A percentile compares a stretch with the other conserved stretches of the same genome.
These are phyloP conservation scores for Pseudonitzschia delicatissima DNA, from an alignment of 108 stramenopile genomes.

Conservation along the genomic window DNA sequence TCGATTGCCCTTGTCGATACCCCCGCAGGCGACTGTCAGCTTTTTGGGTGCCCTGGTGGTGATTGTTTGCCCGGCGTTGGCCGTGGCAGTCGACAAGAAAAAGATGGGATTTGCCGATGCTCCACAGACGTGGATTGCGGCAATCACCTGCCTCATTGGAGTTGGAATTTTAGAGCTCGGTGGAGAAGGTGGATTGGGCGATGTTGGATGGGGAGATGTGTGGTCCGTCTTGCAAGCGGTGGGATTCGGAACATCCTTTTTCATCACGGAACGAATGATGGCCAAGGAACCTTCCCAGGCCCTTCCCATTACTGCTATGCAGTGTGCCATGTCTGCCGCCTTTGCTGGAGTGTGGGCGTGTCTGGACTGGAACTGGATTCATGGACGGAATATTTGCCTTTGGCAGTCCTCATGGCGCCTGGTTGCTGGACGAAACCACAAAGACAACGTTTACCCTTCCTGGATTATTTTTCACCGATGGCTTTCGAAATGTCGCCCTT, in stretches of 20 bases:
- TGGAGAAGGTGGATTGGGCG: slow-evolving; percentile 11
- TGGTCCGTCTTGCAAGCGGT: slow-evolving; percentile 63
- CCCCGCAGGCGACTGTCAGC: slow-evolving; percentile 47
- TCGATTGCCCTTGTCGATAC: slow-evolving; percentile 52
- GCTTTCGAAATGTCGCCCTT: slow-evolving; percentile 35
- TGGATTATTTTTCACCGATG: slow-evolving; percentile 32
- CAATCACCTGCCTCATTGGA: slow-evolving; percentile 47
- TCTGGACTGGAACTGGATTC: slow-evolving; percentile 28
- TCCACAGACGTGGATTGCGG: slow-evolving; percentile 70
- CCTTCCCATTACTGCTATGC: slow-evolving; percentile 55
- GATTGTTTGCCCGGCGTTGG: slow-evolving; percentile 55
- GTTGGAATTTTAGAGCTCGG: slow-evolving; percentile 60
- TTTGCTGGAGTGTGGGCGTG: slow-evolving; percentile 49
- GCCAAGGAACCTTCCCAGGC: slow-evolving; percentile 45
- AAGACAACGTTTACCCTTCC: slow-evolving; percentile 40
- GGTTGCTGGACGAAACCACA: background rate
- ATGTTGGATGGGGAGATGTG: slow-evolving; percentile 46
- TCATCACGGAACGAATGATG: slow-evolving; percentile 63
- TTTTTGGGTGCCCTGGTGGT: slow-evolving; percentile 64
- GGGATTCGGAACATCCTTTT: slow-evolving; percentile 56
- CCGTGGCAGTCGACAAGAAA: slow-evolving; percentile 42
- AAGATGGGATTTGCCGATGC: slow-evolving; percentile 44
- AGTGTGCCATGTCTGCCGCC: slow-evolving; percentile 51
- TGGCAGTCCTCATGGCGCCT: slow-evolving; percentile 19
- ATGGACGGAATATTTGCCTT: slow-evolving; percentile 24